These are phyloP conservation scores for Nectriaceae sp. DNA, from an alignment of 2,329 filamentous ascomycete species.

Conservation along the genomic window DNA sequence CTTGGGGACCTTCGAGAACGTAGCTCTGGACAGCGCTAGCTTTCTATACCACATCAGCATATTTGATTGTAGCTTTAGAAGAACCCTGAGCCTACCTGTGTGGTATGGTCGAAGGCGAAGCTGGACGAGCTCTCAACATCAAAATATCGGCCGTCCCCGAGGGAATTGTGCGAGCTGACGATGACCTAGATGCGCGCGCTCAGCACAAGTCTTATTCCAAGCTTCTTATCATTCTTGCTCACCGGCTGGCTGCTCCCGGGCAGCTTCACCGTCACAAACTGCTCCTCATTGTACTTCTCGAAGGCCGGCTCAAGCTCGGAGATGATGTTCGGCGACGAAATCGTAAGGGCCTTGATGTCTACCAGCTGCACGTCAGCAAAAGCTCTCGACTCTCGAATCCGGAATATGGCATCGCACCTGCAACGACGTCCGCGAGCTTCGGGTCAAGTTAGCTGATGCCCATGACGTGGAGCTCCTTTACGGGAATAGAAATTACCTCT, in stretches of 20 bases:
- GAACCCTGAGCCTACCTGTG: constrained; percentile 56
- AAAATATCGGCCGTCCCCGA: constrained; percentile 83
- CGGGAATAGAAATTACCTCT: constrained; percentile 66
- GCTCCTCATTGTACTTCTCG: constrained; percentile 94
- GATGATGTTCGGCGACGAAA: constrained; percentile 67
- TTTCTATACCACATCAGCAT: constrained; percentile 55
- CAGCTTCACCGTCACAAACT: constrained; percentile 86
- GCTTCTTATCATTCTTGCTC: constrained; percentile 9
- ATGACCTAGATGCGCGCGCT: constrained; percentile 60
- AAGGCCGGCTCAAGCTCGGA: constrained; percentile 80
- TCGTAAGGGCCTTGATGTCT: constrained; percentile 90
- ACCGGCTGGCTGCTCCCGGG: constrained; percentile 74
- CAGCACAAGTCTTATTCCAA: constrained; percentile 9
- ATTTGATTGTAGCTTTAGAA: background rate
- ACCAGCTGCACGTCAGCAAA: constrained; percentile 25
- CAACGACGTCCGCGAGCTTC: constrained; percentile 84
- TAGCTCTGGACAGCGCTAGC: constrained; percentile 81
- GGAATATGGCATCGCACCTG: constrained; percentile 57
- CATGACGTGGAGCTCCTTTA: constrained; percentile 14
- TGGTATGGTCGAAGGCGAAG: constrained; percentile 84
- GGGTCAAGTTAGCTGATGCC: constrained; percentile 31
- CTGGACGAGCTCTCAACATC: constrained; percentile 86
- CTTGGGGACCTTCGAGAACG: constrained; percentile 72
- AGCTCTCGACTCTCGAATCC: background rate
- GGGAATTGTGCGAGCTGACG: constrained; percentile 81